Base-by-base conservation (phyloP, 768 basidiomycete genomes). In the Mycena rosella region DNA sequence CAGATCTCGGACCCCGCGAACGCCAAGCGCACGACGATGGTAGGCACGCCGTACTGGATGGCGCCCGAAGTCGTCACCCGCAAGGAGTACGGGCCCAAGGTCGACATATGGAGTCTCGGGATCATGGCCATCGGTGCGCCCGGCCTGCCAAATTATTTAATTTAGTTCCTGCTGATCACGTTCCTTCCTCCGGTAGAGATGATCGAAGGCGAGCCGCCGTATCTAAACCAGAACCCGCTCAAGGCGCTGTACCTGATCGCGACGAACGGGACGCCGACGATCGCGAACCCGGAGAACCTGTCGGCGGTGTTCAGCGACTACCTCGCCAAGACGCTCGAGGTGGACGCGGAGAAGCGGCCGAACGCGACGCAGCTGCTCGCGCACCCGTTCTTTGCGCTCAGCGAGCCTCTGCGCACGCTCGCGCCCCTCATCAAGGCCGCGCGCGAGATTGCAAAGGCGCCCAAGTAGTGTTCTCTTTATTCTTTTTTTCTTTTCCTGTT, bases 11-110 rank as follows among this genome's bases (percentile, higher is more conserved):
- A 96, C 72, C 86, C 88, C n/a, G 90, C 90, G 11, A 90, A 92
- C 70, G 89, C 95, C 5, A 98, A 98, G 81, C 91, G 96, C 29
- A 97, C 96, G 38, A 98, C 96, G 38, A 98, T 98, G 96, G 96
- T 98, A 55, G 96, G 96, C 3, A 98, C 96, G 0, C 96, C 96
- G 1, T 98, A 98, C 78, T 98, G 96, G 96, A 98, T 98, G 96
- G 96, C 96, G 0, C 96, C 96, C 0, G 96, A 98, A 78, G 96
- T 98, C 53, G 96, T 98, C 70, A 98, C 96, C 27, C 90, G 96
- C 60, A 98, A 98, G 79, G 96, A 98, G 80, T 98, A 98, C 78
- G 96, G 96, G 0, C 94, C 96, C 17, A 98, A 98, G 77, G 96
- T 98, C n/a, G 96, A 98, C 74, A 95, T 98, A 64, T 98, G 96